Percentiles rank a stretch among this genome's conserved stretches.
phyloP scores from a whole-genome alignment of 768 basidiomycete genomes.

The Termitomyces sp. region DNA sequence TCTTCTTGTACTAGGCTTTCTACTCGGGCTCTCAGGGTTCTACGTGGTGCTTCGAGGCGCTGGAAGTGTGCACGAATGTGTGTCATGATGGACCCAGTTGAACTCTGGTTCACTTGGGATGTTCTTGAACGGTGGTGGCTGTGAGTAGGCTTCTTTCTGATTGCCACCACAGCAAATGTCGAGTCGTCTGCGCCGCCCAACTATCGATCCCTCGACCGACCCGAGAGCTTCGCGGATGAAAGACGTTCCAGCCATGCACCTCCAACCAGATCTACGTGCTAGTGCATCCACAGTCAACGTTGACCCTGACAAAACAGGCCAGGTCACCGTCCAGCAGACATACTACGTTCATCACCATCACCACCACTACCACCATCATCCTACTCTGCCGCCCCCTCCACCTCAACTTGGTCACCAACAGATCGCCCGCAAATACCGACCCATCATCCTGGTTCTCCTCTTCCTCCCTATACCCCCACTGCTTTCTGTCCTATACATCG shows the following conservation, averaged over 20 bases:
- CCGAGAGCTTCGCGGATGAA: too few relatives aligned
- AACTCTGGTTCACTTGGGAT: not conserved
- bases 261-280: not conserved
- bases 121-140: not conserved
- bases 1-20: too few relatives aligned
- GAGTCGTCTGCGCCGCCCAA: not conserved
- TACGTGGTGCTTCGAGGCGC: too few relatives aligned
- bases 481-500: slow-evolving; percentile 23
- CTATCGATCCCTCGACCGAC: too few relatives aligned
- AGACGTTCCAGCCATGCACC: too few relatives aligned
- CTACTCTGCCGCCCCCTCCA: not conserved
- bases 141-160: not conserved
- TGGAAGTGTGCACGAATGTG: too few relatives aligned
- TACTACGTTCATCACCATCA: not conserved
- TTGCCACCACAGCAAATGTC: not conserved
- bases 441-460: slow-evolving; percentile 15
- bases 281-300: not conserved
- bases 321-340: not conserved
- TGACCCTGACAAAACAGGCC: not conserved
- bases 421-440: not conserved
- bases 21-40: too few relatives aligned
- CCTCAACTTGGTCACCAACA: too few relatives aligned
- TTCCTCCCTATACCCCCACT: slow-evolving; percentile 30
- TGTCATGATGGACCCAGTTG: too few relatives aligned
- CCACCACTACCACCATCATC: not conserved